phyloP scores from a whole-genome alignment of 306 rosid species.

The Gleditsia sinensis region DNA sequence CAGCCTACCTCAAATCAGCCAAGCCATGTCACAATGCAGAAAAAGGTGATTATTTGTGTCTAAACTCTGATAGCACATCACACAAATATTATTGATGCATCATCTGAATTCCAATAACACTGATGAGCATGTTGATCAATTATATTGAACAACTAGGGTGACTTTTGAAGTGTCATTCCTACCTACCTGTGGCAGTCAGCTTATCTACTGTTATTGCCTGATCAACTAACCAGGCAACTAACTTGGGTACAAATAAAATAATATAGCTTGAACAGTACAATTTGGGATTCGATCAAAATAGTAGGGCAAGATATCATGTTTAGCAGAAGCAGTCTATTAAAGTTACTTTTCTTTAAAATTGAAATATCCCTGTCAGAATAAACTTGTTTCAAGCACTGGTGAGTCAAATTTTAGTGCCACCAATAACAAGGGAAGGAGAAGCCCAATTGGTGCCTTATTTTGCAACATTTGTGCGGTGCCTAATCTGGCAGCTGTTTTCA shows the following conservation, averaged over 20 bases:
- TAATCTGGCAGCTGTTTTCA: constrained; percentile 40
- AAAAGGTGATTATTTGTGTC: no score
- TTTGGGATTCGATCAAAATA: neutral
- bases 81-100: no score
- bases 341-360: no score
- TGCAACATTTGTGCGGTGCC: neutral
- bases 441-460: neutral
- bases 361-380: neutral
- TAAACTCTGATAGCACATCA: no score
- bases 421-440: neutral
- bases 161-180: no score
- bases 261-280: neutral
- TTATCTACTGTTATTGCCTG: neutral
- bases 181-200: neutral
- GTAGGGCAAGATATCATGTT: neutral
- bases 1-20: no score
- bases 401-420: neutral
- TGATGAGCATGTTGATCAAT: no score
- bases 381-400: neutral
- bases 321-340: neutral
- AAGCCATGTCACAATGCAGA: no score
- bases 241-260: neutral
- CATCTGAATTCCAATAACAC: no score
- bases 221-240: neutral
- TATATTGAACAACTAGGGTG: no score